phyloP scores from a whole-genome alignment of 2,329 filamentous ascomycete genomes.

The Pseudocercospora crystallina region DNA sequence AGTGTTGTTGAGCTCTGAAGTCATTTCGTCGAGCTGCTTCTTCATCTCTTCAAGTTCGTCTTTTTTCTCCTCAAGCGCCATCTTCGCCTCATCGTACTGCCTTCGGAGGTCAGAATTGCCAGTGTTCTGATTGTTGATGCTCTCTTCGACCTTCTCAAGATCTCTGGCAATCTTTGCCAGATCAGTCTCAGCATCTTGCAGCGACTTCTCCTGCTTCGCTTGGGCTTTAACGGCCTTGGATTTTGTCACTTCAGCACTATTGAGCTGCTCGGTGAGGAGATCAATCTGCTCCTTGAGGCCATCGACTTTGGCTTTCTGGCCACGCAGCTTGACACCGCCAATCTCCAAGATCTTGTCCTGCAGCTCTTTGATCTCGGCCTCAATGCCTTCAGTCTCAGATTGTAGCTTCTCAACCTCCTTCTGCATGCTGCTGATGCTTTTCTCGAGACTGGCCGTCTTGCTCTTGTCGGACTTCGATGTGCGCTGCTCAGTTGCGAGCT shows the following conservation, averaged over 20 bases:
- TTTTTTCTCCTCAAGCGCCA: slow-evolving; percentile 74
- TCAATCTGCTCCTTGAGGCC: slow-evolving; percentile 82
- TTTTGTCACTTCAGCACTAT: slow-evolving; percentile 80
- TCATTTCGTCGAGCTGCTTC: slow-evolving; percentile 81
- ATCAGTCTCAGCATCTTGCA: slow-evolving; percentile 76
- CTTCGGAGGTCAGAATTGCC: slow-evolving; percentile 71
- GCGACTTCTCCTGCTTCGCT: slow-evolving; percentile 80
- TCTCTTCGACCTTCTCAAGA: slow-evolving; percentile 73
- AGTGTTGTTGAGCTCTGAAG: slow-evolving; percentile 80
- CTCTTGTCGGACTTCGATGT: slow-evolving; percentile 77
- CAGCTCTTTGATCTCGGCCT: slow-evolving; percentile 86
- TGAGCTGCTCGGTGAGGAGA: slow-evolving; percentile 76
- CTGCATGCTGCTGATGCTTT: slow-evolving; percentile 72
- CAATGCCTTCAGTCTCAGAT: slow-evolving; percentile 81
- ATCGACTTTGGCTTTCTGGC: slow-evolving; percentile 89
- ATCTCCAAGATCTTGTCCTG: slow-evolving; percentile 99
- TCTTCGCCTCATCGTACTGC: slow-evolving; percentile 76
- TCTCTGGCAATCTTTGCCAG: slow-evolving; percentile 70
- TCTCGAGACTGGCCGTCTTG: slow-evolving; percentile 70
- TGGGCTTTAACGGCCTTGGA: slow-evolving; percentile 94
- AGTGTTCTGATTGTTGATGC: slow-evolving; percentile 73
- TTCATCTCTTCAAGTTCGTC: slow-evolving; percentile 78
- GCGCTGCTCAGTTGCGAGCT: slow-evolving; percentile 77
- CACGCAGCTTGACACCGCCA: slow-evolving; percentile 86
- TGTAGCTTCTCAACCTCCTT: slow-evolving; percentile 78